phyloP scores from a whole-genome alignment of 352 stramenopile genomes.

The Pythium periplocum region DNA sequence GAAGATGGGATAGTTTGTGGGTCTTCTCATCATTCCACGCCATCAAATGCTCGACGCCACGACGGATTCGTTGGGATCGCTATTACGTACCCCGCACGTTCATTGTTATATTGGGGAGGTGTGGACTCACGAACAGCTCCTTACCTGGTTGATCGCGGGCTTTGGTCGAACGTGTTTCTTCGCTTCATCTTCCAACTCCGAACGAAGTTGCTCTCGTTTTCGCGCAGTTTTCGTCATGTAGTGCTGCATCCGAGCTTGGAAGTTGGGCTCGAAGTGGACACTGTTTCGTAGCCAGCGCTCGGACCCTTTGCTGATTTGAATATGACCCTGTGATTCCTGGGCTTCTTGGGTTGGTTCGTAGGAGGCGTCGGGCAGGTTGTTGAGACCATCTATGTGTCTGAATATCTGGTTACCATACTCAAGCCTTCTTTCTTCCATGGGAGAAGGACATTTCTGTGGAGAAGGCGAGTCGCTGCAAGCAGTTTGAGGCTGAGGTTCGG shows the following conservation, averaged over 20 bases:
- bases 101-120: no score
- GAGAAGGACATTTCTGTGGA: no score
- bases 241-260: slow-evolving; percentile 52
- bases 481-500: slow-evolving; percentile 1
- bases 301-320: slow-evolving; percentile 24
- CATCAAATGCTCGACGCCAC: slow-evolving; percentile 56
- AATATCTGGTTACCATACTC: no score
- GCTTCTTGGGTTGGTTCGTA: no score
- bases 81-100: slow-evolving; percentile 6
- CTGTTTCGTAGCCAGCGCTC: slow-evolving; percentile 37
- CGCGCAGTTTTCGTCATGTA: slow-evolving; percentile 32
- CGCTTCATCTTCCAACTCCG: slow-evolving; percentile 26
- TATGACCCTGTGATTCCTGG: no score
- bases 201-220: slow-evolving; percentile 43
- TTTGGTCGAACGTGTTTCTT: slow-evolving; percentile 20
- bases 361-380: no score
- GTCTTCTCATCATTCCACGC: slow-evolving; percentile 58
- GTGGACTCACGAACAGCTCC: background rate
- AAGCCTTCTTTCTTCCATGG: no score
- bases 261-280: slow-evolving; percentile 48
- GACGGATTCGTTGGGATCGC: slow-evolving; percentile 53
- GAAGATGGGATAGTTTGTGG: slow-evolving; percentile 40
- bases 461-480: no score
- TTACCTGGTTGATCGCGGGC: slow-evolving; percentile 56
- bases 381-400: no score